Evolutionary conservation across 345 rosid species (phyloP), one percentile per base, ranked within the genome.

Genomic region (Hibiscus tridactylites): DNA sequence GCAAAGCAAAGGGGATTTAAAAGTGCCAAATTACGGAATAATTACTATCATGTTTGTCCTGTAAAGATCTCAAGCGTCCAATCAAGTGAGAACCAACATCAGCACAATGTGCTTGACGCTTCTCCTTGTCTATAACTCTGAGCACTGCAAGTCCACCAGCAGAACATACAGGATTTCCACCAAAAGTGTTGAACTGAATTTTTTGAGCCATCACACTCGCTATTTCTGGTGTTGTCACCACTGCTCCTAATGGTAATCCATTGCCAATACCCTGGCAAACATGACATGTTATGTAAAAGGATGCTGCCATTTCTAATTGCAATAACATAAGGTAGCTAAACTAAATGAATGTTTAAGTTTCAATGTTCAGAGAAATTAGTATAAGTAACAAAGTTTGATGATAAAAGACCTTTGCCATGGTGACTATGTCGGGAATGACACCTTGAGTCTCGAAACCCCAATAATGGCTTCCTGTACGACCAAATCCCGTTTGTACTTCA

Each of bases 111-210:
- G 80, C 79, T 84, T 92, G 99, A 31, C 92, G 94, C 74, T 84
- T 90, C 79, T 95, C 99, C 78, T 82, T 82, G 68, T 92, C 99
- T n/a, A 92, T 65, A 76, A 92, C 98, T 68, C 88, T 89, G 70
- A 95, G 85, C 61, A 95, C 98, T 5, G 98, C 96, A 79, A 78
- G 97, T 75, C 98, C 99, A 77, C 92, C 94, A 61, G 90, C 98
- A 83, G 97, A 92, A 76, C 99, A 95, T 21, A 95, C 96, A 4
- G 98, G 99, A 79, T 92, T 92, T 24, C 99, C 98, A 15, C 99
- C 98, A 74, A 85, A 95, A 50, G 97, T 92, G 79, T 95, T 89
- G 68, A 92, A 95, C 78, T 84, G 94, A 75, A 95, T 86, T 77
- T 92, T 92, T 70, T 85, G 85, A 61, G 91, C 82, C 93, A 95